These are phyloP conservation scores for Penicillium sp. DNA, from an alignment of 2,329 filamentous ascomycete species.

Conservation along the genomic window DNA sequence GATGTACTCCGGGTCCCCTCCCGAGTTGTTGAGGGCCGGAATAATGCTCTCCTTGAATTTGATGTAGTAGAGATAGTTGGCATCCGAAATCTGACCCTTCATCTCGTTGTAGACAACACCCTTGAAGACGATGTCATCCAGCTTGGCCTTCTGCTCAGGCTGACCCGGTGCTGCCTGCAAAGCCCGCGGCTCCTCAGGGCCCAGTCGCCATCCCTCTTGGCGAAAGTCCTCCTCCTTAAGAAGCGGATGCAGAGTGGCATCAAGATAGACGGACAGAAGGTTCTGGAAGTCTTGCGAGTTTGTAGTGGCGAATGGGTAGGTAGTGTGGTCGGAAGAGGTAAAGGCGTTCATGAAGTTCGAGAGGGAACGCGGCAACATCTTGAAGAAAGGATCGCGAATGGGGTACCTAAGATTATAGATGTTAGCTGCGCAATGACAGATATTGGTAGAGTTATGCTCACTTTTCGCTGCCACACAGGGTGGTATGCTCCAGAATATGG, in stretches of 20 bases:
- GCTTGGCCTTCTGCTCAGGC: slow-evolving; percentile 59
- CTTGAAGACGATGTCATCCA: slow-evolving; percentile 75
- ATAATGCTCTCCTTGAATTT: slow-evolving; percentile 93
- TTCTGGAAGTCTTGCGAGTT: slow-evolving; percentile 95
- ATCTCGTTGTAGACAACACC: slow-evolving; percentile 99
- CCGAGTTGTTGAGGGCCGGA: slow-evolving; percentile 92
- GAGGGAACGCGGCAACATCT: slow-evolving; percentile 97
- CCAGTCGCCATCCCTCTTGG: slow-evolving; percentile 95
- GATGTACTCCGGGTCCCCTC: slow-evolving; percentile 93
- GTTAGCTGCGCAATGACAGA: slow-evolving; percentile 9
- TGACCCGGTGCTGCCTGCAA: slow-evolving; percentile 46
- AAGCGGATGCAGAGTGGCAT: slow-evolving; percentile 86
- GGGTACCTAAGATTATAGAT: slow-evolving; percentile 63
- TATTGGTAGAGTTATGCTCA: slow-evolving; percentile 42
- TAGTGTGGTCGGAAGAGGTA: slow-evolving; percentile 92
- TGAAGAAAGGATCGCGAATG: slow-evolving; percentile 99
- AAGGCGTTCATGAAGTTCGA: slow-evolving; percentile 99
- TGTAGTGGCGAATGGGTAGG: slow-evolving; percentile 96
- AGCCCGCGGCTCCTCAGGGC: slow-evolving; percentile 79
- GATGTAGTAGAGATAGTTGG: slow-evolving; percentile 93
- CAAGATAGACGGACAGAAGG: slow-evolving; percentile 92
- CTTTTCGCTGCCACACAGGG: slow-evolving; percentile 92
- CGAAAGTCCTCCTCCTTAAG: slow-evolving; percentile 89
- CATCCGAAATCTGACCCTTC: slow-evolving; percentile 99
- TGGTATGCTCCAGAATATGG: slow-evolving; percentile 97